Percentiles rank a stretch among this genome's conserved stretches.
These are phyloP conservation scores for Porcisia hertigi DNA, from an alignment of 208 protist species.

Conservation along the genomic window DNA sequence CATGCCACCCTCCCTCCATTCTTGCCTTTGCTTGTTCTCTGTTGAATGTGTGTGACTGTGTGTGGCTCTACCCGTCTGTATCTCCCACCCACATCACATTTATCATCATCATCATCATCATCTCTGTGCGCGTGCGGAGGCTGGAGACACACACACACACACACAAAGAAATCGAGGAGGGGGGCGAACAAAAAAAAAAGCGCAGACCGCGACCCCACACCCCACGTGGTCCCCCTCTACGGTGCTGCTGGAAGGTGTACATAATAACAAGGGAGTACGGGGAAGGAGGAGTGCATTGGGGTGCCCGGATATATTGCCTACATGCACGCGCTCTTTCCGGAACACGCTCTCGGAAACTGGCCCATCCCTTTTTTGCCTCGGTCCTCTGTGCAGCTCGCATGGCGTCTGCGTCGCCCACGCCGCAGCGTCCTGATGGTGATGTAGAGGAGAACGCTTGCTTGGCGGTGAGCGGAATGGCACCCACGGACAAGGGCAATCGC, in stretches of 20 bases:
- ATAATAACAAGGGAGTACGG: too few species aligned
- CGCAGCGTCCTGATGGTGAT: not conserved
- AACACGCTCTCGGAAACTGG: too few species aligned
- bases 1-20: not conserved
- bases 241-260: not conserved
- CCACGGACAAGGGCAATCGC: not conserved
- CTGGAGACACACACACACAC: not conserved
- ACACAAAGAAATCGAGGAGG: not conserved
- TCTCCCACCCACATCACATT: not conserved
- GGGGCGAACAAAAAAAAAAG: not conserved
- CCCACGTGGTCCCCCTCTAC: not conserved
- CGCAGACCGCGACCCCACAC: too few species aligned
- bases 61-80: not conserved
- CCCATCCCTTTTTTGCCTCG: too few species aligned
- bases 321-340: too few species aligned
- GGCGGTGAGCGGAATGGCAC: not conserved
- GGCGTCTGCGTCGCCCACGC: not conserved
- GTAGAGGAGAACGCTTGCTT: not conserved
- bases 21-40: not conserved
- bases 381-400: not conserved
- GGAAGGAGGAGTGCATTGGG: too few species aligned
- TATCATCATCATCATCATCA: not conserved
- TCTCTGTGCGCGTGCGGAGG: not conserved
- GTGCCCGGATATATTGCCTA: too few species aligned
- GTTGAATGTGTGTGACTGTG: not conserved